Evolutionary conservation across 768 basidiomycete species (phyloP).

Genomic region (Rubroboletus pulcherrimus): DNA sequence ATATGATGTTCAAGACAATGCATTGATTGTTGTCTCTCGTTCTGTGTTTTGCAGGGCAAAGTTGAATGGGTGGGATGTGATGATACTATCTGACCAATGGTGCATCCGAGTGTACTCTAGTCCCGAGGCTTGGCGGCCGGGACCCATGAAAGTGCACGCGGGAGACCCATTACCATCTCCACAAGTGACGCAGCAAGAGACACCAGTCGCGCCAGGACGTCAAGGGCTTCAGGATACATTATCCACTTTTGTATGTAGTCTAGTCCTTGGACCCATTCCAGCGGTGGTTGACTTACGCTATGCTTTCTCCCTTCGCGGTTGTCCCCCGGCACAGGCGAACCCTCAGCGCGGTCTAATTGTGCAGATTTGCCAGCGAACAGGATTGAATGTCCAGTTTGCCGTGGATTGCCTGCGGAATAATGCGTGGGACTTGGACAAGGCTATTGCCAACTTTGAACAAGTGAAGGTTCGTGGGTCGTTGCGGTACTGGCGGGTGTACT

Average conservation of each 20-base stretch:
- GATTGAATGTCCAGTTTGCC: slow-evolving; percentile 74
- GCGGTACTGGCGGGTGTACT: slow-evolving; percentile 12
- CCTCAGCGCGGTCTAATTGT: slow-evolving; percentile 67
- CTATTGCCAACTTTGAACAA: slow-evolving; percentile 81
- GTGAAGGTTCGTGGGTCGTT: slow-evolving; percentile 61
- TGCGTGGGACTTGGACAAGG: slow-evolving; percentile 77
- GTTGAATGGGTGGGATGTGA: slow-evolving; percentile 82
- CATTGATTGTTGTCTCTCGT: slow-evolving; percentile 9
- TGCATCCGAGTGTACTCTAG: slow-evolving; percentile 82
- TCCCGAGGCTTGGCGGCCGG: slow-evolving; percentile 73
- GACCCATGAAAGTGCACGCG: slow-evolving; percentile 71
- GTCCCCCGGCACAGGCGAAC: slow-evolving; percentile 48
- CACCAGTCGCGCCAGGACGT: slow-evolving; percentile 33
- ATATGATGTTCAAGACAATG: neutral
- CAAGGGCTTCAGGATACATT: slow-evolving; percentile 48
- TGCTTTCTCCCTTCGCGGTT: slow-evolving; percentile 10
- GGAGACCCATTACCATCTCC: slow-evolving; percentile 26
- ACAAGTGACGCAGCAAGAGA: slow-evolving; percentile 17
- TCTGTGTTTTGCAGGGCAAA: slow-evolving; percentile 54
- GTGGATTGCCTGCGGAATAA: slow-evolving; percentile 85
- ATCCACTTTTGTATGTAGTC: slow-evolving; percentile 50
- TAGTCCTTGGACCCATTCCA: slow-evolving; percentile 8
- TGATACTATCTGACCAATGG: slow-evolving; percentile 86
- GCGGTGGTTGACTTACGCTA: slow-evolving; percentile 10
- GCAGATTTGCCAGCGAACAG: slow-evolving; percentile 68